Percentiles rank a stretch among this genome's conserved stretches.
phyloP scores from a whole-genome alignment of 306 rosid genomes.

The Cyamopsis tetragonoloba region DNA sequence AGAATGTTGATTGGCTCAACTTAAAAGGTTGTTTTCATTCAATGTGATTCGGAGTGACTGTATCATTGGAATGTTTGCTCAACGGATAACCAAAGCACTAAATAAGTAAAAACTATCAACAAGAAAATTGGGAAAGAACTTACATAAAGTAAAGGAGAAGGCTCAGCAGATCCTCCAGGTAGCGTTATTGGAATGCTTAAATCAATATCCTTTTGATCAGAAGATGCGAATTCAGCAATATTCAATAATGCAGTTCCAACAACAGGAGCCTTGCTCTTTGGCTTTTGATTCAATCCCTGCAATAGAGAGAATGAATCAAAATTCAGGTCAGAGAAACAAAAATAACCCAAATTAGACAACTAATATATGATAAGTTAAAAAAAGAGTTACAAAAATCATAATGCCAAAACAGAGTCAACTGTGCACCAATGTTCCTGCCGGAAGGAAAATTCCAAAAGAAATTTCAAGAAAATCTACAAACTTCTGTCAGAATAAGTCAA shows the following conservation, averaged over 20 bases:
- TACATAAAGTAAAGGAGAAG: slow-evolving; percentile 65
- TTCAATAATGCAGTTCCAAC: slow-evolving; percentile 75
- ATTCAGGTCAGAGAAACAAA: background rate
- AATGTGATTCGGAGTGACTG: no score
- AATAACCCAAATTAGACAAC: background rate
- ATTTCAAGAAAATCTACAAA: background rate
- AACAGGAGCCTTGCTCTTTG: slow-evolving; percentile 61
- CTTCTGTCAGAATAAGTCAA: background rate
- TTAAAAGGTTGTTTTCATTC: no score
- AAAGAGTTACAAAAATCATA: background rate
- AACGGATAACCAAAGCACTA: no score
- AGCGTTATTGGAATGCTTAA: slow-evolving; percentile 57
- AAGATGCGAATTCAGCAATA: slow-evolving; percentile 65
- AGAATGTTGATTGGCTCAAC: background rate
- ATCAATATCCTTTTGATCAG: slow-evolving; percentile 65
- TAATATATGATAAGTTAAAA: background rate
- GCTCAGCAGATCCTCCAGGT: slow-evolving; percentile 41
- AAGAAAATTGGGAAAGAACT: slow-evolving; percentile 13
- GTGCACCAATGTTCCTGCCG: background rate
- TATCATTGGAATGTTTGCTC: no score
- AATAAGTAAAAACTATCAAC: no score
- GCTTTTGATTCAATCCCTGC: slow-evolving; percentile 69
- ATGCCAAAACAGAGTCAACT: slow-evolving; percentile 13
- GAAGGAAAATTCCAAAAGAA: background rate
- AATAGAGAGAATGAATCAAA: slow-evolving; percentile 1